Conservation (phyloP, 371 early-diverging fungal species). For the Syncephalastrum racemosum region DNA sequence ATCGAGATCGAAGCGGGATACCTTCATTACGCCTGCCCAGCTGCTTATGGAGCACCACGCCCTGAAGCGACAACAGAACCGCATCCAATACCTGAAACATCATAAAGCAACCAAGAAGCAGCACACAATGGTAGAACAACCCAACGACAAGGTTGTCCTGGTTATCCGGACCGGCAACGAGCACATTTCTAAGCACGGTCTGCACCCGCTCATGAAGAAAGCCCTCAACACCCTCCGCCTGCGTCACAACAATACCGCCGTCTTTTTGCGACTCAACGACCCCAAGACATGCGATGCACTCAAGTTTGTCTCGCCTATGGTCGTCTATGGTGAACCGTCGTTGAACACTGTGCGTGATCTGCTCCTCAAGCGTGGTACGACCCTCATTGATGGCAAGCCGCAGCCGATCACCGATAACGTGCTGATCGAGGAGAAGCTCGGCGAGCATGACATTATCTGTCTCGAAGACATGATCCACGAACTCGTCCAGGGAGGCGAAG, state of each 20-base stretch:
- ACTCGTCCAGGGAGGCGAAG: conserved; percentile 84
- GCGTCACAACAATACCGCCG: conserved; percentile 96
- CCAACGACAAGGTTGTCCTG: conserved; percentile 92
- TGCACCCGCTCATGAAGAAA: conserved; percentile 96
- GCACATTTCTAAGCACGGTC: conserved; percentile 61
- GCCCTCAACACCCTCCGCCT: conserved; percentile 96
- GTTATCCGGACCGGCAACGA: conserved; percentile 92
- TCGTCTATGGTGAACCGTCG: conserved; percentile 95
- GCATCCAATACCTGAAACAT: conserved; percentile 35
- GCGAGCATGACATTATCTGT: conserved; percentile 94
- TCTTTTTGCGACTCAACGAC: conserved; percentile 91
- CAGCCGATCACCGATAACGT: conserved; percentile 95
- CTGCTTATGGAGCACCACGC: no score
- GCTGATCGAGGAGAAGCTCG: conserved; percentile 93
- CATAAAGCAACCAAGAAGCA: conserved; percentile 54
- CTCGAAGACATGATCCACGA: conserved; percentile 97
- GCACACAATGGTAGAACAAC: conserved; percentile 79
- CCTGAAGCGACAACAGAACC: no score
- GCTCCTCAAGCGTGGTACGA: conserved; percentile 98
- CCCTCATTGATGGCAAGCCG: conserved; percentile 91
- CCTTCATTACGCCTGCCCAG: conserved; percentile 40
- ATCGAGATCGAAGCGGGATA: conserved; percentile 84
- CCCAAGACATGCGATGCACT: conserved; percentile 95
- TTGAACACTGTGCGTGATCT: conserved; percentile 98
- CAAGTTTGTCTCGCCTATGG: conserved; percentile 93